Conservation (phyloP, 345 rosid genomes). For the Lenwebbia sp. region DNA sequence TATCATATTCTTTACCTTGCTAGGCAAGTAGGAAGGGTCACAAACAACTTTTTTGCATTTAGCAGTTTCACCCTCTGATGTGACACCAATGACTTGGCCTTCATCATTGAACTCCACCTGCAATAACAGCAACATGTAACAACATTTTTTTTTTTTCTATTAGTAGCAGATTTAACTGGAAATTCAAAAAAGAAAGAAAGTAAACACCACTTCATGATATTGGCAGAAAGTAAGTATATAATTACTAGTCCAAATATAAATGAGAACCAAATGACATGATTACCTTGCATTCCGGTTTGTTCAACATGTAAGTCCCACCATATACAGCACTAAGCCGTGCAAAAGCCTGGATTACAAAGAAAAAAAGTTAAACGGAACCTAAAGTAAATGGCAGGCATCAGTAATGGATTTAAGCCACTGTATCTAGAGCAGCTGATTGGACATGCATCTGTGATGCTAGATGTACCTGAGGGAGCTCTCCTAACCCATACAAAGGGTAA, state of each 20-base stretch:
- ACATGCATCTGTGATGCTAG: not conserved
- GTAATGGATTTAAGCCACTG: not conserved
- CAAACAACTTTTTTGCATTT: slow-evolving; percentile 94
- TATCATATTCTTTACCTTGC: slow-evolving; percentile 39
- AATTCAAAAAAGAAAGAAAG: not conserved
- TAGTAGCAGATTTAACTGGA: not conserved
- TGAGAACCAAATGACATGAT: not conserved
- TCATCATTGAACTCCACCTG: slow-evolving; percentile 86
- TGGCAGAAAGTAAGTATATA: not conserved
- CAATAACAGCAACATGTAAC: not conserved
- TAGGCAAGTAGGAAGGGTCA: slow-evolving; percentile 82
- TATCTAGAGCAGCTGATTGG: not conserved
- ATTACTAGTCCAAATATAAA: not conserved
- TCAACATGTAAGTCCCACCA: slow-evolving; percentile 97
- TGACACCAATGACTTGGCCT: slow-evolving; percentile 78
- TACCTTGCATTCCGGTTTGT: slow-evolving; percentile 94
- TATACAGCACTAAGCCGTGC: slow-evolving; percentile 97
- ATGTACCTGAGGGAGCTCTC: slow-evolving; percentile 90
- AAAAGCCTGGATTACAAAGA: slow-evolving; percentile 45
- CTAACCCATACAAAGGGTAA: slow-evolving; percentile 87
- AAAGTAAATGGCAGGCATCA: not conserved
- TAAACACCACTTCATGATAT: not conserved
- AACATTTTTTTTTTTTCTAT: not conserved
- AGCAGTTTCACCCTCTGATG: slow-evolving; percentile 98
- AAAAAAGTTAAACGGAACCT: not conserved